Conservation (phyloP, 768 basidiomycete species). For the Naganishia randhawae region DNA sequence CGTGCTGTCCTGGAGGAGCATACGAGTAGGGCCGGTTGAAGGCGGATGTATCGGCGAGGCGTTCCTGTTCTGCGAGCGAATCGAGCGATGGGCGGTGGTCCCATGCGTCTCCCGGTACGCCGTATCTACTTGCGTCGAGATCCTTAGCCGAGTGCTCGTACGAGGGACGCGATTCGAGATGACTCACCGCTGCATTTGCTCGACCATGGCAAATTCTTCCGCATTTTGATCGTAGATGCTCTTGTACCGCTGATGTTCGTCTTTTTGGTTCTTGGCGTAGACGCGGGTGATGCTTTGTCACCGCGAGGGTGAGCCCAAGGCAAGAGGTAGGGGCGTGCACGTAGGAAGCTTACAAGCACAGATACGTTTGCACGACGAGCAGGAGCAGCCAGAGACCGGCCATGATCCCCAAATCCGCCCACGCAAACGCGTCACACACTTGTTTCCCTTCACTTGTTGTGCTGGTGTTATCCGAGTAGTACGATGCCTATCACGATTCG, state of each 20-base stretch:
- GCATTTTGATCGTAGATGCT: constrained; percentile 60
- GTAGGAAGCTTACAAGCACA: constrained; percentile 47
- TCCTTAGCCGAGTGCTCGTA: background rate
- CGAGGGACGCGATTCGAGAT: constrained; percentile 19
- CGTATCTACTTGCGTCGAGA: background rate
- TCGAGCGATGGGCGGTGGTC: constrained; percentile 44
- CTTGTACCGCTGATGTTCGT: constrained; percentile 77
- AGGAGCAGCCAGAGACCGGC: constrained; percentile 78
- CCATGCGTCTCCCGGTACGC: constrained; percentile 43
- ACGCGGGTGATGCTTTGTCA: constrained; percentile 55
- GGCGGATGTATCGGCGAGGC: background rate
- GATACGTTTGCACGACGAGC: constrained; percentile 68
- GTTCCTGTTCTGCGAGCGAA: constrained; percentile 30
- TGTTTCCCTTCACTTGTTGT: constrained; percentile 58
- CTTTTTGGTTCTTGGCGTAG: constrained; percentile 68
- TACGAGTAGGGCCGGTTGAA: background rate
- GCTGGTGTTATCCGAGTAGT: background rate
- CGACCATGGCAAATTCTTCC: constrained; percentile 50
- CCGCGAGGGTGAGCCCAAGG: constrained; percentile 46
- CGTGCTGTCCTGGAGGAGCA: background rate
- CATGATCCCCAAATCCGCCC: constrained; percentile 91
- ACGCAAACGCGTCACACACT: constrained; percentile 84
- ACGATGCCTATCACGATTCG: constrained; percentile 10
- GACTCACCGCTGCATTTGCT: constrained; percentile 34
- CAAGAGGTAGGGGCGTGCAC: constrained; percentile 53